phyloP scores from a whole-genome alignment of 2,329 filamentous ascomycete genomes.

The Claviceps africana region DNA sequence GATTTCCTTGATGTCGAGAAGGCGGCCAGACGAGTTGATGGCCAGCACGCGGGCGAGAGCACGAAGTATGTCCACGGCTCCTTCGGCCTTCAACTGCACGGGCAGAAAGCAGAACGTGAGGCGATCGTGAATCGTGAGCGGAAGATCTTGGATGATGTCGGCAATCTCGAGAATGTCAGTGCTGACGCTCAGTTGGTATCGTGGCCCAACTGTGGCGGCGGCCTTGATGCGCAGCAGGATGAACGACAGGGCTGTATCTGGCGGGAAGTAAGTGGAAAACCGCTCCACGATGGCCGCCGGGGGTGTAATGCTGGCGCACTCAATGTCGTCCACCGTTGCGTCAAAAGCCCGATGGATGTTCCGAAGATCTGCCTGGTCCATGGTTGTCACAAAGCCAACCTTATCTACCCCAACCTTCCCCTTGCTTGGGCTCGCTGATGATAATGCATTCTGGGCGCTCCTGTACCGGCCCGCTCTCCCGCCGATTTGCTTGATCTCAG shows the following conservation, averaged over 20 bases:
- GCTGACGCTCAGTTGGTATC: constrained; percentile 52
- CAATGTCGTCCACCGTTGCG: constrained; percentile 49
- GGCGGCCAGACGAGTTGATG: constrained; percentile 46
- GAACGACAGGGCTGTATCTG: constrained; percentile 67
- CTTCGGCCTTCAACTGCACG: constrained; percentile 36
- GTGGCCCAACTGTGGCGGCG: constrained; percentile 45
- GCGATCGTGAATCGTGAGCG: constrained; percentile 59
- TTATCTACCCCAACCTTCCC: constrained; percentile 22
- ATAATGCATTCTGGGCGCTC: constrained; percentile 33
- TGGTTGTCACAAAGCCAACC: constrained; percentile 63
- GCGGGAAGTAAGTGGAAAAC: constrained; percentile 71
- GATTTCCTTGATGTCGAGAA: constrained; percentile 58
- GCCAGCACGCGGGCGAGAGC: constrained; percentile 59
- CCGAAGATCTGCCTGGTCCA: constrained; percentile 56
- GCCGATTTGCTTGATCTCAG: constrained; percentile 88
- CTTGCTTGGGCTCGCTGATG: constrained; percentile 10
- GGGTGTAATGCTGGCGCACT: constrained; percentile 59
- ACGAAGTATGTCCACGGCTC: constrained; percentile 36
- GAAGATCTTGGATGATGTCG: constrained; percentile 58
- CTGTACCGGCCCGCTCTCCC: constrained; percentile 82
- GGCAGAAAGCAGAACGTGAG: constrained; percentile 65
- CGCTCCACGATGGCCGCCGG: constrained; percentile 56
- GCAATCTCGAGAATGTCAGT: constrained; percentile 50
- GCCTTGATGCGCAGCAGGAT: constrained; percentile 64
- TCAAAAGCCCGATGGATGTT: constrained; percentile 49